Base-by-base conservation (phyloP, 1,284 basidiomycete species). In the Dichomitus squalens region DNA sequence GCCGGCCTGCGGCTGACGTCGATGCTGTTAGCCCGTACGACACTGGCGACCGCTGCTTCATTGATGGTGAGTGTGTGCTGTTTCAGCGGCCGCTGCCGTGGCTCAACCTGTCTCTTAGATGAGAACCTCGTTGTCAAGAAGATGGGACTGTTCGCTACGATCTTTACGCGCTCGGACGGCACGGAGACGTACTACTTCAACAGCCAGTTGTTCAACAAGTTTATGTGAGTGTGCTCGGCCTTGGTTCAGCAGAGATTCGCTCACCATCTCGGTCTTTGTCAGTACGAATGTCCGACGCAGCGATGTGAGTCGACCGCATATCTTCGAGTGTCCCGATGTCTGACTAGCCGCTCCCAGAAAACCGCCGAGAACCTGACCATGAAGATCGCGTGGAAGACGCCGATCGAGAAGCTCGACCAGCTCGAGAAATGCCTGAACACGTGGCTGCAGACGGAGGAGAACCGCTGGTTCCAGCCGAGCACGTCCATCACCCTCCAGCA, bases 121-220 rank as follows among this genome's bases (percentile, higher is more conserved):
- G 87, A 92, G 61, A 85, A 87, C 60, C 68, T 91, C 18, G 78
- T 88, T 31, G 89, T 92, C 38, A 91, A 88, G 72, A 87, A 85
- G 72, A 90, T 91, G 80, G 85, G 84, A 0, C 70, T 91, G 39
- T 88, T 90, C 63, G 88, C 87, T 21, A 90, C 88, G 2, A 78
- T 86, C 21, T 90, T 90, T 64, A 70, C 79, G 23, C 84, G 87
- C 23, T 66, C 77, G 5, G 88, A 91, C 64, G 88, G 88, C 14
- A 86, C 86, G 8, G 85, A 89, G 66, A 83, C 87, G 8, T 91
- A 91, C 66, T 90, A 90, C 66, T 90, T 86, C 73, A 91, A 90
- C 74, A 88, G 85, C 62, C 84, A 85, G 62, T 75, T 90, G 14
- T 88, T 87, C 70, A 81, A 70, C 53, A 87, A 87, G 67, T 88